Evolutionary conservation across 1,284 basidiomycete species (phyloP).

Genomic region (Ustilago vetiveriae): DNA sequence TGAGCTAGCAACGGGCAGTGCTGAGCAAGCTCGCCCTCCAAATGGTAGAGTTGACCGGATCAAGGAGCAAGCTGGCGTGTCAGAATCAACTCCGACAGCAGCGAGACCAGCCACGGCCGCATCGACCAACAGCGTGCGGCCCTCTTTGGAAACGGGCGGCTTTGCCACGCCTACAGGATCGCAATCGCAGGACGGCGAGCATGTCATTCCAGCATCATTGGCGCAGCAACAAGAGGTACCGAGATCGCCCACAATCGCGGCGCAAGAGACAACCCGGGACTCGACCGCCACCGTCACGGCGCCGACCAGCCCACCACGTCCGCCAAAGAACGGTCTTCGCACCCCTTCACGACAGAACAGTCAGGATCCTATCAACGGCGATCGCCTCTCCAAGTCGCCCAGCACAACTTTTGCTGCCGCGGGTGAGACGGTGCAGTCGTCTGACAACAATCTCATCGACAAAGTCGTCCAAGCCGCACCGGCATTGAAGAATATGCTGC

Average conservation of each 20-base stretch:
- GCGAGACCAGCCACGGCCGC: constrained; percentile 6
- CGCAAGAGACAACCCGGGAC: constrained; percentile 9
- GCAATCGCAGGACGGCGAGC: constrained; percentile 15
- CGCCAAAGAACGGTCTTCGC: constrained; percentile 35
- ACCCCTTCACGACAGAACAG: constrained; percentile 44
- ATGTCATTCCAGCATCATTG: not conserved
- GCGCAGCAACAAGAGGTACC: not conserved
- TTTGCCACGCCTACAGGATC: constrained; percentile 24
- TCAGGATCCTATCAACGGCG: constrained; percentile 17
- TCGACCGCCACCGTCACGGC: constrained; percentile 3
- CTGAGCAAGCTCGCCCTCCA: constrained; percentile 2
- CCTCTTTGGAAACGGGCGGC: constrained; percentile 25
- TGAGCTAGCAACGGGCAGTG: not conserved
- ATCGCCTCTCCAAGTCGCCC: constrained; percentile 2
- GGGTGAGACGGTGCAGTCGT: not conserved
- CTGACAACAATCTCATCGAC: not conserved
- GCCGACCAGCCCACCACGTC: constrained; percentile 29
- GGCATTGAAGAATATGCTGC: constrained; percentile 30
- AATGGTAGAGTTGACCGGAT: constrained; percentile 33
- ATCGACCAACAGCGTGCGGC: constrained; percentile 13
- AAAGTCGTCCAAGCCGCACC: constrained; percentile 23
- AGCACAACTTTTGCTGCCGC: not conserved
- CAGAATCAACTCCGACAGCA: not conserved
- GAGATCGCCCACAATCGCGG: not conserved
- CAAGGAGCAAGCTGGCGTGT: constrained; percentile 21